Evolutionary conservation across 192 early-diverging fungal genomes (phyloP).

Genomic region (Chytriomyces hyalinus): DNA sequence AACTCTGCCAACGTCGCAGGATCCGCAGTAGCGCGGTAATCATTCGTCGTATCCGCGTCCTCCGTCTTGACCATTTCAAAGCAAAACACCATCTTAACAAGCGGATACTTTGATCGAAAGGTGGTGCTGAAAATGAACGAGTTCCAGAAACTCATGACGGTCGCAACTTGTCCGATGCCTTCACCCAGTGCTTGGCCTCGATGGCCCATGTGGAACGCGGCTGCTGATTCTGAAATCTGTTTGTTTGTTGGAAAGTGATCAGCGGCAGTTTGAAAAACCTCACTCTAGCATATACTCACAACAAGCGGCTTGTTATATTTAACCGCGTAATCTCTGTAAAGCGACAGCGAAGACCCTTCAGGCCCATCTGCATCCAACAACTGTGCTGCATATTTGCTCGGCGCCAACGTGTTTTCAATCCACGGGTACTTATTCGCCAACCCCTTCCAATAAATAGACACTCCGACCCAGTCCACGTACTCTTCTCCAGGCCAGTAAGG

Average conservation of each 20-base stretch:
- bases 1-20: neutral
- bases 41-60: neutral
- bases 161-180: neutral
- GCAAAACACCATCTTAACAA: neutral
- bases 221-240: constrained; percentile 8
- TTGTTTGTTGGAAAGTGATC: neutral
- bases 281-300: neutral
- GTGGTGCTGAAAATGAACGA: neutral
- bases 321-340: constrained; percentile 27
- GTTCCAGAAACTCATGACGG: constrained; percentile 18
- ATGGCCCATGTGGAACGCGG: constrained; percentile 10
- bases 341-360: constrained; percentile 1
- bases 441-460: constrained; percentile 28
- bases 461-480: constrained; percentile 44
- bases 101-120: neutral
- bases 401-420: neutral
- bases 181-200: neutral
- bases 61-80: constrained; percentile 20
- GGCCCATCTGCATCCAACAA: constrained; percentile 2
- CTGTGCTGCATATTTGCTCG: constrained; percentile 4
- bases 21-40: constrained; percentile 2
- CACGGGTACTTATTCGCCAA: constrained; percentile 11
- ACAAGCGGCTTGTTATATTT: constrained; percentile 28
- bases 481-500: constrained; percentile 39
- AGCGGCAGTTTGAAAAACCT: neutral